Base-by-base conservation (phyloP, 371 early-diverging fungal species). In the Saksenaea vasiformis region DNA sequence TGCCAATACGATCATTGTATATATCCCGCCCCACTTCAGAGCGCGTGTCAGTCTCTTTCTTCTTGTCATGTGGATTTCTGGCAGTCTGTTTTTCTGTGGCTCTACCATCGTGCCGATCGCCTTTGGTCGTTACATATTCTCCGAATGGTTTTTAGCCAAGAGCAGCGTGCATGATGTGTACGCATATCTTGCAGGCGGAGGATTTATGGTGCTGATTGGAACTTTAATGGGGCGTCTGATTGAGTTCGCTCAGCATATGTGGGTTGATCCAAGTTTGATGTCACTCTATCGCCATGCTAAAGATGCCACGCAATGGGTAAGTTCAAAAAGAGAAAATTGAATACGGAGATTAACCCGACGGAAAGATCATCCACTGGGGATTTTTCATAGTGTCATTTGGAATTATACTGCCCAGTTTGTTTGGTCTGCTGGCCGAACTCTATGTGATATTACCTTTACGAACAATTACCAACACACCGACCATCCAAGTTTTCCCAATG, bases 21-120 rank as follows among this genome's bases (percentile, higher is more conserved):
- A 90, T 65, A 74, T 82, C 7, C 93, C 93, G 19, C 87, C 90
- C 1, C 64, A 74, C n/a, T 86, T 91, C 54, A 80, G 77, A 27
- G 35, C 59, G 56, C 76, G 88, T 15, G 64, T 89, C 26, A 61
- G 79, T 17, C n/a, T 70, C 5, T 81, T 88, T 56, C 66, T 85
- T n/a, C 63, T 80, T 36, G 44, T 80, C 22, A 79, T 87, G 69
- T 87, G 89, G 87, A 41, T 82, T 0, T 76, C 82, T 4, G 71
- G 72, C 1, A 76, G 72, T 22, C 19, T 73, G 0, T 72, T 83
- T 37, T 54, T 77, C 5, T 76, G 80, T 38, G 28, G 75, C 2
- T 39, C 78, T 0, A 71, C 75, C 3, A 63, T 83, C 26, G 53
- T 67, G 1, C 85, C 87, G 8, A 74, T 87, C 9, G 26, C 79